Conservation (phyloP, 139 green algal species). For the Chlorella sp. region DNA sequence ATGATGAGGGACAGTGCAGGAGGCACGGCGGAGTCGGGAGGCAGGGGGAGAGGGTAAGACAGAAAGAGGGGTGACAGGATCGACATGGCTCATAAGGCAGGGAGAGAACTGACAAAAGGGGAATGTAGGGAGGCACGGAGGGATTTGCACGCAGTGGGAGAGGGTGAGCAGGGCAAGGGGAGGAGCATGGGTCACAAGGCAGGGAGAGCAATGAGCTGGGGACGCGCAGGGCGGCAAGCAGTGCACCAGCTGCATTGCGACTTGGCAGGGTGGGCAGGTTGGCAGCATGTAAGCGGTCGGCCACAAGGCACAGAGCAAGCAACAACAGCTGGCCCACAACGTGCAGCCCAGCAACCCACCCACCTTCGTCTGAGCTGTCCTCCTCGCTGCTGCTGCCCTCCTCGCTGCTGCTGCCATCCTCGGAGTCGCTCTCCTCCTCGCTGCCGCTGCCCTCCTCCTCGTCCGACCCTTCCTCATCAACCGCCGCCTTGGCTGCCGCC, state of each 20-base stretch:
- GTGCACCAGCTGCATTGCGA: no score
- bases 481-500: slow-evolving; percentile 30
- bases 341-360: background rate
- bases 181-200: background rate
- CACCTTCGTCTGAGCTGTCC: slow-evolving; percentile 40
- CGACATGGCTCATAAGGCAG: background rate
- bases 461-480: slow-evolving; percentile 30
- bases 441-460: slow-evolving; percentile 39
- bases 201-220: background rate
- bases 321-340: background rate
- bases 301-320: no score
- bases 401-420: slow-evolving; percentile 40
- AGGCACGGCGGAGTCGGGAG: background rate
- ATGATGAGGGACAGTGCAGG: no score
- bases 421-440: slow-evolving; percentile 56
- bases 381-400: slow-evolving; percentile 52
- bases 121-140: no score
- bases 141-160: background rate
- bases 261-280: no score
- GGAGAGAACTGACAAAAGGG: no score
- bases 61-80: background rate
- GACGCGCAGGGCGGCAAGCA: no score
- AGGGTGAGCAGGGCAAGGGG: background rate
- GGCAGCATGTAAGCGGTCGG: no score
- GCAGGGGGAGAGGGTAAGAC: no score